Evolutionary conservation across 495 filamentous ascomycete species (phyloP).

Genomic region (Aspergillus incahuasiensis): DNA sequence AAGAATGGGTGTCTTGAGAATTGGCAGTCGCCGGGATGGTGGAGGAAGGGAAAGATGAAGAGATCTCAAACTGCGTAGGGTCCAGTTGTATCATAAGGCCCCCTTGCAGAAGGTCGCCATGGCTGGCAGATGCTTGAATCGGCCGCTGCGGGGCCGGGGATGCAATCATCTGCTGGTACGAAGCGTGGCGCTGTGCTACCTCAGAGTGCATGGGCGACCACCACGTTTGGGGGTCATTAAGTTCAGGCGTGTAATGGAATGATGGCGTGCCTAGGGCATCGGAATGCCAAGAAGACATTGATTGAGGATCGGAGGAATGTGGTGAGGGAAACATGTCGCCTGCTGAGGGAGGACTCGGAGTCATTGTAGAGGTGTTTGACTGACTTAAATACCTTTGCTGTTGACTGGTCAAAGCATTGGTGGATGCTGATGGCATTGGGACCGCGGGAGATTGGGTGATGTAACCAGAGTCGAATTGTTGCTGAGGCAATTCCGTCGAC

Average conservation of each 20-base stretch:
- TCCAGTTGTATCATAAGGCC: constrained; percentile 47
- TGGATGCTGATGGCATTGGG: constrained; percentile 36
- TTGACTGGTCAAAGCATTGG: constrained; percentile 26
- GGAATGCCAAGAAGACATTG: constrained; percentile 44
- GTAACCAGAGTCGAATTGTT: constrained; percentile 35
- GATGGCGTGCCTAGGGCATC: constrained; percentile 34
- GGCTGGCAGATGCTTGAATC: constrained; percentile 28
- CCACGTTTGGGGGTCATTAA: constrained; percentile 39
- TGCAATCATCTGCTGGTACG: constrained; percentile 34
- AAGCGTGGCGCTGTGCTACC: constrained; percentile 33
- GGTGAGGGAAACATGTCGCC: constrained; percentile 44
- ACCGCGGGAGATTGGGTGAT: constrained; percentile 37
- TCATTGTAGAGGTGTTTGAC: constrained; percentile 28
- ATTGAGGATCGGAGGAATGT: constrained; percentile 42
- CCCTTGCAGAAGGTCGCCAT: constrained; percentile 39
- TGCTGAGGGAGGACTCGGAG: constrained; percentile 39
- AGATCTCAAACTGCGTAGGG: constrained; percentile 33
- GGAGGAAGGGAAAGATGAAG: constrained; percentile 29
- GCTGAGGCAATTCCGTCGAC: constrained; percentile 33
- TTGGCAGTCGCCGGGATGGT: constrained; percentile 21
- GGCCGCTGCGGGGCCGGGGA: constrained; percentile 32
- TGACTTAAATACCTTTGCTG: constrained; percentile 37
- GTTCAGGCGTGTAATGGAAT: constrained; percentile 39
- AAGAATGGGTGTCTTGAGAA: constrained; percentile 16
- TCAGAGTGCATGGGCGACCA: constrained; percentile 41